Evolutionary conservation across 1,284 basidiomycete genomes (phyloP).

Genomic region (Cerrena zonata): DNA sequence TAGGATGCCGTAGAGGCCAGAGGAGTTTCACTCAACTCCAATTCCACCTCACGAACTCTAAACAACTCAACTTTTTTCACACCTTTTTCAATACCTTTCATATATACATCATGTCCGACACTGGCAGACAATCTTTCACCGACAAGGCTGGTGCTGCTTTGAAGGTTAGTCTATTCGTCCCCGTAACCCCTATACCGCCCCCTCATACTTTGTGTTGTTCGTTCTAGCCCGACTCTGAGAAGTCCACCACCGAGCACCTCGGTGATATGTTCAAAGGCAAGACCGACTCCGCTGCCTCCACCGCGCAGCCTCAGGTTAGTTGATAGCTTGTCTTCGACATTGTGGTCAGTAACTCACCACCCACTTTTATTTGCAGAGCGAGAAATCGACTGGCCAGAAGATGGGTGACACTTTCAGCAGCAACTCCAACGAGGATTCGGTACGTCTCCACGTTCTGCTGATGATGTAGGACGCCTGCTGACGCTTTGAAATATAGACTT

Average conservation of each 20-base stretch:
- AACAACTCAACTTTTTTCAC: constrained; percentile 2
- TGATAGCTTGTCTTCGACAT: background rate
- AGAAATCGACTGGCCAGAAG: constrained; percentile 52
- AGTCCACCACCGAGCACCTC: constrained; percentile 32
- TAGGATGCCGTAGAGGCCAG: no score
- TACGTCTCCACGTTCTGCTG: constrained; percentile 8
- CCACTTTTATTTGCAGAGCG: constrained; percentile 16
- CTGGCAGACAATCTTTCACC: constrained; percentile 37
- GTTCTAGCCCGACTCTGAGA: constrained; percentile 29
- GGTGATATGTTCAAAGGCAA: constrained; percentile 32
- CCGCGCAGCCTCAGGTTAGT: constrained; percentile 32
- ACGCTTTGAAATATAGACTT: constrained; percentile 19
- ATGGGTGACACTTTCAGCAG: constrained; percentile 49
- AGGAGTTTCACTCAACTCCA: no score
- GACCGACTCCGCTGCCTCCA: constrained; percentile 27
- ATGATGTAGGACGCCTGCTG: background rate
- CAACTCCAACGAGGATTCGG: constrained; percentile 29
- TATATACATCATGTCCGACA: constrained; percentile 36
- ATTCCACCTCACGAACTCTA: no score
- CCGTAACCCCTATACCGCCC: no score
- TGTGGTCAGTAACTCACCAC: constrained; percentile 1
- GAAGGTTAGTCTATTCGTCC: constrained; percentile 24
- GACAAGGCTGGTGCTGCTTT: constrained; percentile 35
- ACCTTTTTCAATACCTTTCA: background rate
- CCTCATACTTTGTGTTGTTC: constrained; percentile 1